Conservation (phyloP, 2,329 filamentous ascomycete species). For the Xylariaceae sp. region DNA sequence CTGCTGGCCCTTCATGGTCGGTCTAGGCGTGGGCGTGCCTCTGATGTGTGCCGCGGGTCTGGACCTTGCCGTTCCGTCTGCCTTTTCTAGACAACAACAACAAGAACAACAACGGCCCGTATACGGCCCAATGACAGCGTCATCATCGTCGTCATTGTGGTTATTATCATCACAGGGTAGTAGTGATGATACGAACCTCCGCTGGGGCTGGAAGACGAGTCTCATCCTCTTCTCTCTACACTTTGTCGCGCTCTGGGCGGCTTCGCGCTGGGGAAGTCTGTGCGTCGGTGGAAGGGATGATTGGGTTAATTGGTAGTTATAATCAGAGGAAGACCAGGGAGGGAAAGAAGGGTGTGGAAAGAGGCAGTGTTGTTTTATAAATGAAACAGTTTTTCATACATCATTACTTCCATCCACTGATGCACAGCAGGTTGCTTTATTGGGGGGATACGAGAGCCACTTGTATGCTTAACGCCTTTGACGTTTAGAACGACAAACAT, state of each 20-base stretch:
- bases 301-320: slow-evolving; percentile 23
- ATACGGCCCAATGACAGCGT: slow-evolving; percentile 3
- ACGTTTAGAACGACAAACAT: no score
- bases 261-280: slow-evolving; percentile 28
- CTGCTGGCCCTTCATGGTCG: slow-evolving; percentile 68
- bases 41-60: slow-evolving; percentile 63
- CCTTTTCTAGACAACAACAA: no score
- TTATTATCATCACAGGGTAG: no score
- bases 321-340: neutral
- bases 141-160: slow-evolving; percentile 22
- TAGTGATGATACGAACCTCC: no score
- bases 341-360: no score
- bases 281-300: slow-evolving; percentile 26
- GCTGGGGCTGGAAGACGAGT: slow-evolving; percentile 33
- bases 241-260: slow-evolving; percentile 29
- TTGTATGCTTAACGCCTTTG: no score
- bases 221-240: slow-evolving; percentile 32
- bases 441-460: no score
- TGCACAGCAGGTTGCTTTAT: no score
- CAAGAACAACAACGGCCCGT: slow-evolving; percentile 13
- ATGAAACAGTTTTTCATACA: no score
- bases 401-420: no score
- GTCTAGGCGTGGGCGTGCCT: slow-evolving; percentile 58
- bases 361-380: no score
- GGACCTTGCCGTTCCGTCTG: slow-evolving; percentile 47